Conservation (phyloP, 1,139 yeast genomes). For the Kodamaea ohmeri region DNA sequence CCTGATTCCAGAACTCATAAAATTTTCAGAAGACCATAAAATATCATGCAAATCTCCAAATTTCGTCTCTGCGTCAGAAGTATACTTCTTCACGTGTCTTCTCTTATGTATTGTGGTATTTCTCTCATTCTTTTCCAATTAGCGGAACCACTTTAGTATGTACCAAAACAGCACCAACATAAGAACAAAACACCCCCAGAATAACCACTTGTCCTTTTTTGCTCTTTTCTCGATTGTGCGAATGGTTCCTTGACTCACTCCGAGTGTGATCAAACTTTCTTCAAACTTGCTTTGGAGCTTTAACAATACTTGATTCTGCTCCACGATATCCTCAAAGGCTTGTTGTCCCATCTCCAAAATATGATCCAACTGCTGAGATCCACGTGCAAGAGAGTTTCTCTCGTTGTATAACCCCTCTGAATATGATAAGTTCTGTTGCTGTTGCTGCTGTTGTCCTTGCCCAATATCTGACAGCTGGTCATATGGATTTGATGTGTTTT, state of each 20-base stretch:
- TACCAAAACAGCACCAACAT: constrained; percentile 69
- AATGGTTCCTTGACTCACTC: constrained; percentile 85
- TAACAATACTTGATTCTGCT: constrained; percentile 72
- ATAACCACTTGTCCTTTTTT: constrained; percentile 84
- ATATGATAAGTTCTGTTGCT: constrained; percentile 36
- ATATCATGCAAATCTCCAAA: too few species aligned
- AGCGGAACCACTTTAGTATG: constrained; percentile 61
- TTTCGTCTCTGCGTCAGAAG: too few species aligned
- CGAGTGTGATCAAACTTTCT: constrained; percentile 72
- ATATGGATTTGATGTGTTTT: constrained; percentile 58
- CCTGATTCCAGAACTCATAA: too few species aligned
- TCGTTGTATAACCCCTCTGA: constrained; percentile 72
- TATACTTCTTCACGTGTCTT: too few species aligned
- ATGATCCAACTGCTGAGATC: constrained; percentile 81
- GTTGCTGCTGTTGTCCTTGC: constrained; percentile 23
- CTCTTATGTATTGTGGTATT: neutral
- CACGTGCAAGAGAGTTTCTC: constrained; percentile 59
- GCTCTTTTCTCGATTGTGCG: constrained; percentile 79
- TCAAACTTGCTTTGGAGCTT: constrained; percentile 64
- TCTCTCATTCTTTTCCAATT: neutral
- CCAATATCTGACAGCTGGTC: constrained; percentile 17
- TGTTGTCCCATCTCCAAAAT: constrained; percentile 86
- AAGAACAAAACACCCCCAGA: constrained; percentile 69
- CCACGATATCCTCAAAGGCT: constrained; percentile 82
- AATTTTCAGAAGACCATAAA: too few species aligned